These are phyloP conservation scores for Thamnidium elegans DNA, from an alignment of 192 early-diverging fungal genomes.

Conservation along the genomic window DNA sequence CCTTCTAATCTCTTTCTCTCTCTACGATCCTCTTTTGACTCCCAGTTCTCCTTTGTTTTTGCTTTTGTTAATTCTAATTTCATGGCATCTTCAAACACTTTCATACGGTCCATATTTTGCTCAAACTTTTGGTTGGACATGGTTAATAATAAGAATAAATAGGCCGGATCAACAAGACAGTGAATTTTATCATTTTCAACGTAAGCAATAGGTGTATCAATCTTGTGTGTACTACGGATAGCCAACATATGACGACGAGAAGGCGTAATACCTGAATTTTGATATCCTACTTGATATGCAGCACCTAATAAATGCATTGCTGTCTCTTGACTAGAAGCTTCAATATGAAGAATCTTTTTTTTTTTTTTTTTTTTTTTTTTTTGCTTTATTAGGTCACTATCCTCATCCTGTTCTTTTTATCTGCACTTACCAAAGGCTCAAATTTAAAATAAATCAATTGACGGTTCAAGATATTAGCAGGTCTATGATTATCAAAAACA, in stretches of 20 bases:
- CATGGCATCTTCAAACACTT: slow-evolving; percentile 17
- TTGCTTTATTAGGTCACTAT: not conserved
- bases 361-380: not conserved
- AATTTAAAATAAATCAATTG: slow-evolving; percentile 53
- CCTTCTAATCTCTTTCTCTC: slow-evolving; percentile 44
- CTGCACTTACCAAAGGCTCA: slow-evolving; percentile 47
- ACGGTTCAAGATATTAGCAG: slow-evolving; percentile 3
- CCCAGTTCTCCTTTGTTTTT: slow-evolving; percentile 23
- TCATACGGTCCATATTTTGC: slow-evolving; percentile 31
- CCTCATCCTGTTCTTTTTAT: not conserved
- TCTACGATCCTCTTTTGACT: slow-evolving; percentile 43
- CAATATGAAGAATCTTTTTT: slow-evolving; percentile 49
- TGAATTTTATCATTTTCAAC: slow-evolving; percentile 35
- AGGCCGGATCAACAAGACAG: slow-evolving; percentile 40
- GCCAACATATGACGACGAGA: slow-evolving; percentile 52
- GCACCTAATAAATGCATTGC: slow-evolving; percentile 46
- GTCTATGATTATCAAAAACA: not conserved
- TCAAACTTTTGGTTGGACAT: slow-evolving; percentile 51
- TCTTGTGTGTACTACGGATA: slow-evolving; percentile 48
- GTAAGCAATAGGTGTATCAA: slow-evolving; percentile 54
- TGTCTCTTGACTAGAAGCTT: slow-evolving; percentile 43
- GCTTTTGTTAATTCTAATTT: slow-evolving; percentile 22
- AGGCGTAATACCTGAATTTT: slow-evolving; percentile 49
- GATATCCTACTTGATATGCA: slow-evolving; percentile 47
- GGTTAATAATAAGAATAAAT: slow-evolving; percentile 37